Percentiles rank a stretch among this genome's conserved stretches.
Conservation (phyloP, 1,284 basidiomycete species). For the Tilletia caries region DNA sequence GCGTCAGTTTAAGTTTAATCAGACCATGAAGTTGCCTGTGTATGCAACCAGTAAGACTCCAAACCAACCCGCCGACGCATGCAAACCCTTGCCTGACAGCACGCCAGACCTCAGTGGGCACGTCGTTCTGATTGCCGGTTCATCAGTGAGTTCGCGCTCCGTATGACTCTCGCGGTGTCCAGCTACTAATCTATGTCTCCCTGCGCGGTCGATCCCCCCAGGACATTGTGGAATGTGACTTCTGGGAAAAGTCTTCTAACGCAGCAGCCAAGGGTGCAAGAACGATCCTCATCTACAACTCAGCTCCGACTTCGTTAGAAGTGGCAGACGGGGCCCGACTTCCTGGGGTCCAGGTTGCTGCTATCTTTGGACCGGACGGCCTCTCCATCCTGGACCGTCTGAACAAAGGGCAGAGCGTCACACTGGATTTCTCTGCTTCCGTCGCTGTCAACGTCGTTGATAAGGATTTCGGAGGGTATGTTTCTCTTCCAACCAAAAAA, state of each 20-base stretch:
- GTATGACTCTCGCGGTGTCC: too few relatives aligned
- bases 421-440: constrained; percentile 60
- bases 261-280: constrained; percentile 52
- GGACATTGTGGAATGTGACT: too few relatives aligned
- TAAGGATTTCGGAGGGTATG: too few relatives aligned
- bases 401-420: constrained; percentile 56
- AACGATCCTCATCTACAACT: constrained; percentile 37
- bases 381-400: constrained; percentile 55
- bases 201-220: too few relatives aligned
- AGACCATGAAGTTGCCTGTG: constrained; percentile 8
- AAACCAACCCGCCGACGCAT: constrained; percentile 29
- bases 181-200: too few relatives aligned
- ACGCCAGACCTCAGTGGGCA: constrained; percentile 34
- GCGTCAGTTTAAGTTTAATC: constrained; percentile 26
- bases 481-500: too few relatives aligned
- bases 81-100: constrained; percentile 32
- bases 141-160: constrained; percentile 25
- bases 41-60: constrained; percentile 17
- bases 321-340: too few relatives aligned
- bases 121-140: constrained; percentile 27
- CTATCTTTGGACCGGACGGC: constrained; percentile 19
- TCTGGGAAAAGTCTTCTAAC: constrained; percentile 33
- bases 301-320: constrained; percentile 28
- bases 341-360: too few relatives aligned
- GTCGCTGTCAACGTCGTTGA: too few relatives aligned